Conservation (phyloP, 140 eudicot genomes). For the Erigeron philadelphicus region DNA sequence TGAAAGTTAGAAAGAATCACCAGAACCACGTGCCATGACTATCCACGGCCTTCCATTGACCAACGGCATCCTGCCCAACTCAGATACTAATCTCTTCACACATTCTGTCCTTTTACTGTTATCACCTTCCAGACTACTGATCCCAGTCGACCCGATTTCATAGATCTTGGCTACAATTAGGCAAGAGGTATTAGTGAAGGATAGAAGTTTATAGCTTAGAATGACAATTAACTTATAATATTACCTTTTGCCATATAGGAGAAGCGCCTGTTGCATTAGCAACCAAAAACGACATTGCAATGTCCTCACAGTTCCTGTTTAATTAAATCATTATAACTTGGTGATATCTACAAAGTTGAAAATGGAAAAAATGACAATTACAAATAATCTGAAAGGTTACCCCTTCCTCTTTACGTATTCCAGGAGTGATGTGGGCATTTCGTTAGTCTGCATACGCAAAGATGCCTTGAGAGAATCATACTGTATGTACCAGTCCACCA, state of each 20-base stretch:
- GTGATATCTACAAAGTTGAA: conserved; percentile 1
- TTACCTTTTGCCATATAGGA: conserved; percentile 93
- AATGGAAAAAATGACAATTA: conserved; percentile 3
- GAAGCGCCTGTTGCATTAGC: conserved; percentile 87
- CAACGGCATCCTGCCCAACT: conserved; percentile 75
- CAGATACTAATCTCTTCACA: conserved; percentile 64
- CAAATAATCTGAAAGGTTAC: conserved; percentile 24
- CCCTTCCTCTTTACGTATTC: conserved; percentile 71
- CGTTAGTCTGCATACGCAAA: conserved; percentile 60
- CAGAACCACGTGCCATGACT: conserved; percentile 78
- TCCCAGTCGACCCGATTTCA: conserved; percentile 88
- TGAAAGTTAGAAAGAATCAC: conserved; percentile 37
- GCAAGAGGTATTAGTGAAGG: conserved; percentile 17
- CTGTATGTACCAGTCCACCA: conserved; percentile 94
- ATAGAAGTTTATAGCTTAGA: not conserved
- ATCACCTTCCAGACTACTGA: conserved; percentile 91
- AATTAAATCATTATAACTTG: conserved; percentile 15
- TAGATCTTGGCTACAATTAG: conserved; percentile 56
- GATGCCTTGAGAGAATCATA: conserved; percentile 95
- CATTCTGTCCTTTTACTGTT: conserved; percentile 59
- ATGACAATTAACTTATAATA: not conserved
- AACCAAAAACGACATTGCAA: conserved; percentile 88
- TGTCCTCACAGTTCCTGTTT: conserved; percentile 90
- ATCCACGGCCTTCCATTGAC: conserved; percentile 73
- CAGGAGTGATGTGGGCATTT: conserved; percentile 73